Base-by-base conservation (phyloP, 2,329 filamentous ascomycete genomes). In the Aspergillus pseudoterreus region DNA sequence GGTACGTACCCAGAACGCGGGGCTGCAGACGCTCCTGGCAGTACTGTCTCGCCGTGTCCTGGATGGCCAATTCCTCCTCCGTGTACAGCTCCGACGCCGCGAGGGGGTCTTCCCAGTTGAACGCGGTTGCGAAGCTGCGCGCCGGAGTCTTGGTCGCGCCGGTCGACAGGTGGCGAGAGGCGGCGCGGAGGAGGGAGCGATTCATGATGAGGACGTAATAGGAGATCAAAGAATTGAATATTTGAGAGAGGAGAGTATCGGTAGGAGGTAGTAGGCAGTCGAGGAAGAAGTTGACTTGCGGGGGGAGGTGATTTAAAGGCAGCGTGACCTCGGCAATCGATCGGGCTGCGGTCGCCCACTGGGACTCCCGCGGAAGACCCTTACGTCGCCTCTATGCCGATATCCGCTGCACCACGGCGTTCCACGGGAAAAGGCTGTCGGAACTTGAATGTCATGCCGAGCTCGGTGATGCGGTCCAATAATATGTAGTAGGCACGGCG, bases 81-180 rank as follows among this genome's bases (percentile, higher is more conserved):
- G 91, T 96, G 64, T 91, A 82, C 42, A 96, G 75, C 64, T 84
- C 87, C 63, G 84, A 85, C 33, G 86, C 79, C 22, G 80, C 81
- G 52, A 99, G 78, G 17, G 94, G 92, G 67, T 99, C 94, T 69
- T 94, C 82, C 92, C 94, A 99, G 70, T 95, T 85, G 71, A 96
- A 97, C 24, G 68, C 63, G 10, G 69, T 68, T 14, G 70, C 68
- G 47, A 71, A 73, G 15, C 64, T 66, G 46, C 64, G 57, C 27
- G 47, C 44, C 3, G 53, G 51, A 27, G 47, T 32, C 46, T 49
- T 54, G 51, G 49, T 30, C 49, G 53, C 48, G 60, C 55, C 59
- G 44, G 52, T 54, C 47, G 57, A 55, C 22, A 65, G 45, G 35
- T 65, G 63, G 55, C 67, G 67, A 35, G 62, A 58, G 43, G 66